Base-by-base conservation (phyloP, 1,139 yeast species). In the Hemisphaericaspora xylanilytica region DNA sequence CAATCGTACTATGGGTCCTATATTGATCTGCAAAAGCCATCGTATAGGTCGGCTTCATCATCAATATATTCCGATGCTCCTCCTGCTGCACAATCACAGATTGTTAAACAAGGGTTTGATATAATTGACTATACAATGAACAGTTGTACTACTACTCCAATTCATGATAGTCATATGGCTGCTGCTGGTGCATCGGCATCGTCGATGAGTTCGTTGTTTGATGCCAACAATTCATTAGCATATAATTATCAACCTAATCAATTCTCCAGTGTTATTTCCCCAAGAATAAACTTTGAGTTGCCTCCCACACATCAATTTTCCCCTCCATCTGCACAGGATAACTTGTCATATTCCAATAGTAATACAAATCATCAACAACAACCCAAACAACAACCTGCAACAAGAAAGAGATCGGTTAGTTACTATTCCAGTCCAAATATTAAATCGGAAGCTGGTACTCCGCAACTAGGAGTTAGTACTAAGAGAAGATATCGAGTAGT, bases 401-500 rank as follows among this genome's bases (percentile, higher is more conserved):
- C 5, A 10, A 29, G 32, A 12, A 29, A 29, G 12, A 29, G 15
- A n/a, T 29, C 32, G 2, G 24, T 29, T 11, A 29, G 32, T n/a
- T 29, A 29, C 14, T 29, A 29, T 12, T 29, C 32, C 10, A 17
- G 22, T 12, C 32, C 32, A 18, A 29, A 16, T 12, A 28, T 28
- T 5, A 28, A 29, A n/a, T 29, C 32, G 3, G 32, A 29, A 17
- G 32, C 32, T 8, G 32, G 32, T 18, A 29, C 32, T 11, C 32
- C 32, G n/a, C 32, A 18, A 18, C 18, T 29, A 11, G 32, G 32
- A n/a, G 15, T 29, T 2, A 29, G 20, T 18, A 29, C 34, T 6
- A 33, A 35, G 22, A 37, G 39, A 37, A 56, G 67, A 30, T 75
- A 65, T 49, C 62, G 74, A 30, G 72, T 79, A 2, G 64, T 77